Evolutionary conservation across 805 yeast genomes (phyloP), one percentile per base, ranked within the genome.

Genomic region (Wickerhamiella australiensis): DNA sequence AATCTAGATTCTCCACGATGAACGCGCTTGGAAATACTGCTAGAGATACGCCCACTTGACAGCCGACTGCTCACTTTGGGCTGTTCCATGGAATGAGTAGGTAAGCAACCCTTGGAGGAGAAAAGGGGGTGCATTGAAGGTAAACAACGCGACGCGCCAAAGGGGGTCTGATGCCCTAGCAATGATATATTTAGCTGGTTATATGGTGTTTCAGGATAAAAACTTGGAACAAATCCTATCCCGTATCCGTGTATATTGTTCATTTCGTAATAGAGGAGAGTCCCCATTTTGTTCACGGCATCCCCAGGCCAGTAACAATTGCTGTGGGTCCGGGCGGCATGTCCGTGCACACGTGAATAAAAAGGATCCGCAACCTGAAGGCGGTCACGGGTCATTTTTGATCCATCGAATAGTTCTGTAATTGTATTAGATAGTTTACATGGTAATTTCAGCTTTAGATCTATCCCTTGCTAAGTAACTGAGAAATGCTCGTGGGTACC

Each of bases 1-100:
- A 92, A 88, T 36, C 94, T 75, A 40, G 59, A 52, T 47, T 65
- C 64, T 13, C 49, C 49, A 13, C 64, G 64, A 46, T 59, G 59
- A 22, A 56, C 58, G 13, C 62, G 51, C 37, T 57, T 52, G 9
- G 61, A 53, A 3, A 59, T 50, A 38, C 61, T 55, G 53, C 58
- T 54, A 18, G 62, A 52, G 42, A 60, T 53, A 51, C 61, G 56
- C 46, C 61, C 52, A 46, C 48, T 50, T 21, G 61, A 54, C 36
- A 59, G 53, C 36, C 63, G 56, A 37, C 61, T 58, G 22, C 61
- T 58, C 23, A 60, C 61, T 22, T 45, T 44, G 35, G 52, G 52
- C 49, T 50, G 49, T 27, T 49, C 51, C 51, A 49, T 44, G 60
- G 55, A 45, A 45, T 45, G 47, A 21, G 42, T 22, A 22, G 42